Percentiles rank a stretch among this genome's conserved stretches.
phyloP scores from a whole-genome alignment of 2,329 filamentous ascomycete species.

The Conoideocrella luteorostrata region DNA sequence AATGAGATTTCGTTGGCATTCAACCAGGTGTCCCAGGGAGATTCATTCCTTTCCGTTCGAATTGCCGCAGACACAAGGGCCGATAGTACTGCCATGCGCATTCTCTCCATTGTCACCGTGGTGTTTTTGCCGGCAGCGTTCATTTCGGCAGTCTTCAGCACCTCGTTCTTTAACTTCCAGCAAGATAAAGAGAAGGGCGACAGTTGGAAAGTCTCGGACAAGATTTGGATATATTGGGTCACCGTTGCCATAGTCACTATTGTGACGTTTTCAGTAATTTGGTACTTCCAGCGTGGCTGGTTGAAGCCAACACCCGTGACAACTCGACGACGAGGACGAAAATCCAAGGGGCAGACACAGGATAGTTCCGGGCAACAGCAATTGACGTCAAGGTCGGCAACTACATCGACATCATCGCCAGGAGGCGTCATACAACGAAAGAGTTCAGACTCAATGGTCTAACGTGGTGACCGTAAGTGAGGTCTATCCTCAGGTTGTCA shows the following conservation, averaged over 20 bases:
- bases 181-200: constrained; percentile 13
- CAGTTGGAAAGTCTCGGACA: constrained; percentile 21
- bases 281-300: not conserved
- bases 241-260: constrained; percentile 24
- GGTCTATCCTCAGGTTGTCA: no score
- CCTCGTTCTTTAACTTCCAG: constrained; percentile 33
- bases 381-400: not conserved
- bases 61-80: constrained; percentile 33
- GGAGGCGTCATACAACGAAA: no score
- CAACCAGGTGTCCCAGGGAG: constrained; percentile 36
- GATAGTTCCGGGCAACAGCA: not conserved
- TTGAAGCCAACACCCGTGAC: not conserved
- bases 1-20: constrained; percentile 50
- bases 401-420: no score
- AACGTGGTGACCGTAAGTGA: no score
- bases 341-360: not conserved
- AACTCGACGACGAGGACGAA: not conserved
- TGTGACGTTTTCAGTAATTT: not conserved
- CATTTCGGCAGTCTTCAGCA: constrained; percentile 41
- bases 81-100: constrained; percentile 47
- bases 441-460: no score
- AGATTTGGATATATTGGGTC: constrained; percentile 32
- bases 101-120: constrained; percentile 41
- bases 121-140: constrained; percentile 46
- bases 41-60: constrained; percentile 29